Conservation (phyloP, 164 flowering plant species). For the Warburgia ugandensis region DNA sequence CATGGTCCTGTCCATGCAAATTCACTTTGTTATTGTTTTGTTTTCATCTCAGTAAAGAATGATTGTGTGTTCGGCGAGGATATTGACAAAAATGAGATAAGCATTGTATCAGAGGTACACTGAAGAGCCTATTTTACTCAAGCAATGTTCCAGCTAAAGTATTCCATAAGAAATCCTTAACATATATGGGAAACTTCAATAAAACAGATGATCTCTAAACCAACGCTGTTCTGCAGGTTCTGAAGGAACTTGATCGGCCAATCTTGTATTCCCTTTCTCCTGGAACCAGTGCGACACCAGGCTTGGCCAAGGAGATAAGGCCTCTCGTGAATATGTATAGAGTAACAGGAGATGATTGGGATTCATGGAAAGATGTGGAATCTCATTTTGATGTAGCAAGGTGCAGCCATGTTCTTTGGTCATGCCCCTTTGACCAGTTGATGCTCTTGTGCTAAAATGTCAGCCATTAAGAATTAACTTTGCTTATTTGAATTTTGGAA, state of each 20-base stretch:
- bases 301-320: constrained; percentile 57
- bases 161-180: neutral
- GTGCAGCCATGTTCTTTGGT: constrained; percentile 18
- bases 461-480: neutral
- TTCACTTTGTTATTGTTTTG: neutral
- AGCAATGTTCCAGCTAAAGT: neutral
- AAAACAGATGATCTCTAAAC: constrained; percentile 1
- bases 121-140: neutral
- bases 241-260: constrained; percentile 48
- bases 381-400: constrained; percentile 78
- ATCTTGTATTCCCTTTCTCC: constrained; percentile 83
- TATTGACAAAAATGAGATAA: constrained; percentile 63
- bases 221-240: constrained; percentile 38
- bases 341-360: constrained; percentile 95
- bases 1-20: too few relatives aligned
- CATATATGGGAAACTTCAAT: neutral
- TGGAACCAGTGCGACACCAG: constrained; percentile 76
- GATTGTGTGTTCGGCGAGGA: constrained; percentile 95
- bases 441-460: neutral
- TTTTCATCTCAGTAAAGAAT: constrained; percentile 56
- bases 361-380: constrained; percentile 66
- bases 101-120: constrained; percentile 62
- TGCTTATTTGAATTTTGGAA: neutral
- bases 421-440: neutral
- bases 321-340: constrained; percentile 79